phyloP scores from a whole-genome alignment of 1,284 basidiomycete genomes.

The Exsudoporus floridanus region DNA sequence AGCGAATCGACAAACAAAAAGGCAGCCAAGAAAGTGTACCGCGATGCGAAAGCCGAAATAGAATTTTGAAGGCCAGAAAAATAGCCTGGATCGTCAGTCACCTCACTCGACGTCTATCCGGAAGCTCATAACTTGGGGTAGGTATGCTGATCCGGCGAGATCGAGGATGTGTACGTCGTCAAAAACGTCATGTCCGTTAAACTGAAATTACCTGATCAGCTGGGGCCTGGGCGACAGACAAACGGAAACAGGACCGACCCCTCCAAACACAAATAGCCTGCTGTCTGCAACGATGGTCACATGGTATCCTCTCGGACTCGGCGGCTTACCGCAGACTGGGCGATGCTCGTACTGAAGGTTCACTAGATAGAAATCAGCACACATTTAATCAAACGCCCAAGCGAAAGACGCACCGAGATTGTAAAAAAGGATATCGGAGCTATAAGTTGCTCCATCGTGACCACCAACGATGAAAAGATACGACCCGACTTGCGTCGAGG shows the following conservation, averaged over 20 bases:
- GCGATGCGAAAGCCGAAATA: neutral
- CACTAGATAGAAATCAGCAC: constrained; percentile 42
- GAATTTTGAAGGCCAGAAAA: neutral
- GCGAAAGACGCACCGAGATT: constrained; percentile 66
- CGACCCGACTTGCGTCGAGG: constrained; percentile 89
- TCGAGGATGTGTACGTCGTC: constrained; percentile 87
- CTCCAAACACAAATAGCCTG: constrained; percentile 83
- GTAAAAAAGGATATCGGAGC: constrained; percentile 78
- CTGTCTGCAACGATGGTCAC: constrained; percentile 80
- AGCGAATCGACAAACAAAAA: neutral
- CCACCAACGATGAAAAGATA: constrained; percentile 90
- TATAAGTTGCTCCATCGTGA: constrained; percentile 80
- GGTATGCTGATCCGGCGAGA: constrained; percentile 83
- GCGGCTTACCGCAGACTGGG: constrained; percentile 64
- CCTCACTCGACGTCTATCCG: constrained; percentile 31
- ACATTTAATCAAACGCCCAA: neutral
- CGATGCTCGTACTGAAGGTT: constrained; percentile 67
- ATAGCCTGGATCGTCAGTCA: neutral
- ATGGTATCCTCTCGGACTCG: constrained; percentile 80
- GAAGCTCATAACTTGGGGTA: constrained; percentile 90
- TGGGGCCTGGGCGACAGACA: too few relatives aligned
- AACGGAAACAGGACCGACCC: constrained; percentile 37
- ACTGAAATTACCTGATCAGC: constrained; percentile 33
- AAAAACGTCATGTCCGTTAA: constrained; percentile 78
- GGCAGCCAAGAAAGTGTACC: constrained; percentile 1